Conservation (phyloP, 164 flowering plant species). For the Magnolia sinica region DNA sequence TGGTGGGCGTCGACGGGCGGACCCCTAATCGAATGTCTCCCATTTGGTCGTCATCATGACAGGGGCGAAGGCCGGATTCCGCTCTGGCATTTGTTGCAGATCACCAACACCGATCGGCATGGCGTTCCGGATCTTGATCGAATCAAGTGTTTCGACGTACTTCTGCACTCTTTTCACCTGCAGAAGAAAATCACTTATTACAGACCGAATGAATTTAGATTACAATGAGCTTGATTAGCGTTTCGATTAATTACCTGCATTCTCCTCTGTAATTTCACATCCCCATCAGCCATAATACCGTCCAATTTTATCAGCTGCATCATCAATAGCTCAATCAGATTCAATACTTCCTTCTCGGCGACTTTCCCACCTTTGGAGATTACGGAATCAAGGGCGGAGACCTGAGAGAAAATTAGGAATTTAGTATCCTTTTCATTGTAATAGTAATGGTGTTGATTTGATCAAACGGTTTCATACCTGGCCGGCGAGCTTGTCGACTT, state of each 20-base stretch:
- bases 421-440: background rate
- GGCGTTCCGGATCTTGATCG: constrained; percentile 57
- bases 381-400: constrained; percentile 68
- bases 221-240: background rate
- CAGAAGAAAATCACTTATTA: constrained; percentile 2
- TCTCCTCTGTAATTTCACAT: constrained; percentile 78
- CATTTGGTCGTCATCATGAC: constrained; percentile 76
- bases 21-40: constrained; percentile 49
- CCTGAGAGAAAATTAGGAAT: constrained; percentile 41
- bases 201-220: too few relatives aligned
- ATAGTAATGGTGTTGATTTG: background rate
- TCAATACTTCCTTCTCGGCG: constrained; percentile 55
- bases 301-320: constrained; percentile 80
- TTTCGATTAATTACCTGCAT: constrained; percentile 58
- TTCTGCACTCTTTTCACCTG: constrained; percentile 88
- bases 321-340: constrained; percentile 78
- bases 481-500: constrained; percentile 74
- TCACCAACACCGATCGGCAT: constrained; percentile 30
- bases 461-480: constrained; percentile 40
- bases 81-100: constrained; percentile 13
- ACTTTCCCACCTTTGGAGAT: constrained; percentile 70
- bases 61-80: constrained; percentile 18
- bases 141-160: constrained; percentile 71
- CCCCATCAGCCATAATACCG: constrained; percentile 73
- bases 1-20: constrained; percentile 19